Evolutionary conservation across 805 yeast genomes (phyloP).

Genomic region (Candida gorgasii): DNA sequence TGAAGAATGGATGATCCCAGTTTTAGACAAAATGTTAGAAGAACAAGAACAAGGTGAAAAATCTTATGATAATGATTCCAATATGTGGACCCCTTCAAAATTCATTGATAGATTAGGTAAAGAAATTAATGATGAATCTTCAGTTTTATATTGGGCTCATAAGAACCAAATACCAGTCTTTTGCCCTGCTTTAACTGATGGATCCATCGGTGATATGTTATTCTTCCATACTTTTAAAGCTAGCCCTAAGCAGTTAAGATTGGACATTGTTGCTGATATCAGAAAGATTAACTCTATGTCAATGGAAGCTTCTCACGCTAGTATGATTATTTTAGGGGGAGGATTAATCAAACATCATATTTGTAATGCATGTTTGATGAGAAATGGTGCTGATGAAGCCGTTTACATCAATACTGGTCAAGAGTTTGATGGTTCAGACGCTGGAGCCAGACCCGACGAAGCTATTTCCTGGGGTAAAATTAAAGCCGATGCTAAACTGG

Average conservation of each 20-base stretch:
- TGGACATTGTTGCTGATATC: conserved; percentile 94
- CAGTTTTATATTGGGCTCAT: conserved; percentile 97
- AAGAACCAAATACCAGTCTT: conserved; percentile 94
- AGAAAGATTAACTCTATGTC: conserved; percentile 89
- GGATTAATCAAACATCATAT: conserved; percentile 96
- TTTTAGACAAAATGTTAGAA: conserved; percentile 79
- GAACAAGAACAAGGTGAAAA: conserved; percentile 77
- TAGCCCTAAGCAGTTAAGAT: conserved; percentile 82
- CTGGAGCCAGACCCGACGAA: conserved; percentile 99
- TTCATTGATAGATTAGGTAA: conserved; percentile 92
- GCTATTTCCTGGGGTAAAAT: conserved; percentile 99
- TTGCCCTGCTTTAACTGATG: conserved; percentile 98
- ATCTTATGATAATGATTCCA: conserved; percentile 52
- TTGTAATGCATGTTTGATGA: conserved; percentile 96
- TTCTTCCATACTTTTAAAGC: conserved; percentile 97
- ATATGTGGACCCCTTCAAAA: conserved; percentile 93
- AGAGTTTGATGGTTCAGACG: conserved; percentile 98
- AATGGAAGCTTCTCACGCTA: conserved; percentile 92
- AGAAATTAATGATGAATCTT: conserved; percentile 90
- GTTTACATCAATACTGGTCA: conserved; percentile 97
- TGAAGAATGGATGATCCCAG: conserved; percentile 98
- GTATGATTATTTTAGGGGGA: conserved; percentile 96
- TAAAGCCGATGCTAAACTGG: conserved; percentile 88
- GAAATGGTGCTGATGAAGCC: conserved; percentile 99
- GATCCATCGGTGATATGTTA: conserved; percentile 98